These are phyloP conservation scores for Fusarium mexicanum DNA, from an alignment of 2,329 filamentous ascomycete species.

Conservation along the genomic window DNA sequence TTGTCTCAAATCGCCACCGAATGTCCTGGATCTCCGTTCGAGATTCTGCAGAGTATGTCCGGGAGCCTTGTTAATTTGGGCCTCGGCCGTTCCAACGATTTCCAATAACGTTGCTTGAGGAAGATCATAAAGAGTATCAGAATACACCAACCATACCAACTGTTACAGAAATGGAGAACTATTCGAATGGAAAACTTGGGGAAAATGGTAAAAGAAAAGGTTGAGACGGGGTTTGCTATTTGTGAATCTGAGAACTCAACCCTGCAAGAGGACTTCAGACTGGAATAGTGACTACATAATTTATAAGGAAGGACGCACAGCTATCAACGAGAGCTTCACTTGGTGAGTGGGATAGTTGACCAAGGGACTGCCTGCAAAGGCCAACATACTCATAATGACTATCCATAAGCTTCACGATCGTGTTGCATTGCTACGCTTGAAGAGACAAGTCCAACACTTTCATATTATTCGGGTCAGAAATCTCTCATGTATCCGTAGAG, in stretches of 20 bases:
- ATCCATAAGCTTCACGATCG: background rate
- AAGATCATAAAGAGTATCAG: background rate
- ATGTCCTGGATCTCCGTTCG: no score
- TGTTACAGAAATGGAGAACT: no score
- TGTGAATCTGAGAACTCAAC: background rate
- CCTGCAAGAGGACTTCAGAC: background rate
- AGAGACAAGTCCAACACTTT: background rate
- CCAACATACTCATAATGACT: background rate
- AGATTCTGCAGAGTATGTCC: background rate
- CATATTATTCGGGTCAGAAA: background rate
- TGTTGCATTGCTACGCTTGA: background rate
- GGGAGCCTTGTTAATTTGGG: no score
- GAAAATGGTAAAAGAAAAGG: background rate
- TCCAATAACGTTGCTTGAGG: background rate
- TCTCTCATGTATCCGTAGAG: background rate
- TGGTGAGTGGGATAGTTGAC: background rate
- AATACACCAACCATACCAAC: background rate
- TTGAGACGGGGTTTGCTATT: background rate
- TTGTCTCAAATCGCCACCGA: no score
- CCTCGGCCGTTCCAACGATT: background rate
- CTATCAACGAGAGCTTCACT: background rate
- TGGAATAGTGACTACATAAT: background rate
- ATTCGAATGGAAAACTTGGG: no score
- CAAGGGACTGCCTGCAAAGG: background rate
- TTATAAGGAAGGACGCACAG: background rate